Percentiles rank a stretch among this genome's conserved stretches.
These are phyloP conservation scores for Brassica cretica DNA, from an alignment of 345 rosid genomes.

Conservation along the genomic window DNA sequence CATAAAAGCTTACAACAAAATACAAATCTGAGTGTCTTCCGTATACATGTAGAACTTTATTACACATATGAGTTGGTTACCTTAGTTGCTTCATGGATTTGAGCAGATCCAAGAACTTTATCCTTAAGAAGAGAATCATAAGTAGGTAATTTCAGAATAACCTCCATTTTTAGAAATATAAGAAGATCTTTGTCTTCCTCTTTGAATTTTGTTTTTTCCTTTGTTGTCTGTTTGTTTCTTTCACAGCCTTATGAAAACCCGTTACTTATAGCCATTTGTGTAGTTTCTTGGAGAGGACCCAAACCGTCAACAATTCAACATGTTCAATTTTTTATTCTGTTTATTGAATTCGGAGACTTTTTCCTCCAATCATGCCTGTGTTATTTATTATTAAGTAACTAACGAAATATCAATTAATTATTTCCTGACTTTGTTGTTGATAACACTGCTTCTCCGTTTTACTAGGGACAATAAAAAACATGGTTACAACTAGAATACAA, in stretches of 20 bases:
- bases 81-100: constrained; percentile 39
- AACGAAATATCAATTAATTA: background rate
- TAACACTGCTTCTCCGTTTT: constrained; percentile 8
- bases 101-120: constrained; percentile 33
- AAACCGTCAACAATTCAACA: constrained; percentile 68
- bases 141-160: constrained; percentile 38
- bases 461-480: background rate
- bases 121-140: constrained; percentile 40
- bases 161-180: constrained; percentile 41
- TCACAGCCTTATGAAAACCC: constrained; percentile 25
- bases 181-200: constrained; percentile 27
- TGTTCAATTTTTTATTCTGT: constrained; percentile 24
- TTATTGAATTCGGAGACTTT: constrained; percentile 22
- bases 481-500: background rate
- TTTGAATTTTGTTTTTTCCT: constrained; percentile 6
- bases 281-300: constrained; percentile 43
- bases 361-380: constrained; percentile 36
- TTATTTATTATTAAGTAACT: constrained; percentile 17
- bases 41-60: background rate
- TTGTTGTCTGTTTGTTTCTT: constrained; percentile 18
- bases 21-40: background rate
- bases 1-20: background rate
- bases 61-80: constrained; percentile 12
- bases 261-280: constrained; percentile 39
- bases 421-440: constrained; percentile 31